phyloP scores from a whole-genome alignment of 208 protist species.

The Leishmania turanica region DNA sequence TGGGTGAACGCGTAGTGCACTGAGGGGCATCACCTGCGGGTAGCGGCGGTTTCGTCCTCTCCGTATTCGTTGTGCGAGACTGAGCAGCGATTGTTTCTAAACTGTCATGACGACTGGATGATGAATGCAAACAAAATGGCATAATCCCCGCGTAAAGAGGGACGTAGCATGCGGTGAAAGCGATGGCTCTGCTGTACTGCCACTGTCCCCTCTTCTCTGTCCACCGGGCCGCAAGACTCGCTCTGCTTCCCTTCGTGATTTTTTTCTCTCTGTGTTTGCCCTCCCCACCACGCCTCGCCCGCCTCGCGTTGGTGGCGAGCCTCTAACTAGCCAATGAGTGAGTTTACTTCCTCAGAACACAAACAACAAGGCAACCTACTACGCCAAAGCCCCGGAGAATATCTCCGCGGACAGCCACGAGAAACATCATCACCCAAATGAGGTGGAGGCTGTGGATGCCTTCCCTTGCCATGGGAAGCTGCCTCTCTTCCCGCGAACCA shows the following conservation, averaged over 20 bases:
- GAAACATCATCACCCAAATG: background rate
- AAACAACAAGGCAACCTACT: background rate
- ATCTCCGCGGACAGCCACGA: background rate
- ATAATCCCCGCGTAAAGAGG: background rate
- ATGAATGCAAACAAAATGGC: background rate
- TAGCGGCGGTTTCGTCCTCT: background rate
- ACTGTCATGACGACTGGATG: background rate
- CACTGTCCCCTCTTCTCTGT: background rate
- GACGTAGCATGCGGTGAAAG: background rate
- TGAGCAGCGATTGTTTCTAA: background rate
- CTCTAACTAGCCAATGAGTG: background rate
- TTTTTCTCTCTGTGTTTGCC: background rate
- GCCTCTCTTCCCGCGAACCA: background rate
- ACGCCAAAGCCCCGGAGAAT: background rate
- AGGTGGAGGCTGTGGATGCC: background rate
- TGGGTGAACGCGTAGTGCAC: background rate
- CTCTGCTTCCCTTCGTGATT: background rate
- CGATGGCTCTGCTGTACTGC: background rate
- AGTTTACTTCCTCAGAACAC: background rate
- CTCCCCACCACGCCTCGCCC: background rate
- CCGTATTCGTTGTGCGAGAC: background rate
- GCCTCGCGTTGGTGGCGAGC: background rate
- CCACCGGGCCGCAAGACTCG: background rate
- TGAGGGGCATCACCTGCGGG: background rate
- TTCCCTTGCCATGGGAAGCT: background rate